These are phyloP conservation scores for Teratosphaeria destructans DNA, from an alignment of 2,329 filamentous ascomycete genomes.

Conservation along the genomic window DNA sequence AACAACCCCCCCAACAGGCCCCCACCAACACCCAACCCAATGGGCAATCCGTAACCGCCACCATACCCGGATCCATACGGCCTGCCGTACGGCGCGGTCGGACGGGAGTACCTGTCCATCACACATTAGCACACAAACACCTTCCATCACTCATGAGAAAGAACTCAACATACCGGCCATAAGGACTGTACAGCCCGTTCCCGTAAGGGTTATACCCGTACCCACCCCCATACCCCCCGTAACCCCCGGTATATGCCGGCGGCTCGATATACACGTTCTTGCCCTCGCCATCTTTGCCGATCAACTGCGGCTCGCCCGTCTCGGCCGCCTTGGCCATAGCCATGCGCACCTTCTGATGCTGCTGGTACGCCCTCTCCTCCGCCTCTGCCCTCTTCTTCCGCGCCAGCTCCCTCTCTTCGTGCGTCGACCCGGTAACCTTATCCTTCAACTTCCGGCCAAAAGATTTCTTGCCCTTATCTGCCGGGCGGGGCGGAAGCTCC, in stretches of 20 bases:
- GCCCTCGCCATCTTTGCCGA: constrained; percentile 45
- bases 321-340: constrained; percentile 42
- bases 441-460: constrained; percentile 51
- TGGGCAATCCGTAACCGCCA: constrained; percentile 34
- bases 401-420: constrained; percentile 41
- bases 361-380: constrained; percentile 43
- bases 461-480: constrained; percentile 20
- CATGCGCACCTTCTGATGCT: constrained; percentile 40
- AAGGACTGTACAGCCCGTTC: constrained; percentile 12
- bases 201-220: constrained; percentile 25
- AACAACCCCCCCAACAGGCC: constrained; percentile 37
- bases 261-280: constrained; percentile 50
- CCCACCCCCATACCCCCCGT: constrained; percentile 14
- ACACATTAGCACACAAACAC: not conserved
- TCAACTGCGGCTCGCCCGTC: constrained; percentile 46
- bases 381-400: constrained; percentile 38
- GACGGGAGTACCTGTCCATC: constrained; percentile 37
- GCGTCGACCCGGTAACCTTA: constrained; percentile 47
- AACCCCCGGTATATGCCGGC: constrained; percentile 21
- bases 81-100: constrained; percentile 37
- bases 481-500: constrained; percentile 14
- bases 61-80: constrained; percentile 26
- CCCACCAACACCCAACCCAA: constrained; percentile 39
- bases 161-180: not conserved
- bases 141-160: not conserved